Evolutionary conservation across 202 grass and related monocot genomes (phyloP).

Genomic region (Cymbopogon flexuosus): DNA sequence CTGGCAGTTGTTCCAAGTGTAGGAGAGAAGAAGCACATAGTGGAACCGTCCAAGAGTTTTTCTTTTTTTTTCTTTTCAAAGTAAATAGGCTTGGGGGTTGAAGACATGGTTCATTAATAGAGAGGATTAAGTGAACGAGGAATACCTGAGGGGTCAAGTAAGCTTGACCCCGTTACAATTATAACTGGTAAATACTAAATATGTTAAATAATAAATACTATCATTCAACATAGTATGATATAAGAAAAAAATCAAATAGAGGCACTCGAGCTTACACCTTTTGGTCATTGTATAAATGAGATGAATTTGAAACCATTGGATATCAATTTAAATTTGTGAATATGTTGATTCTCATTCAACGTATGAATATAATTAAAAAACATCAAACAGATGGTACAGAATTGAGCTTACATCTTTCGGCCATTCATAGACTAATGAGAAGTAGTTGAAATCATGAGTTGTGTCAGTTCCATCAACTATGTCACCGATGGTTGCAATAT

Average conservation of each 20-base stretch:
- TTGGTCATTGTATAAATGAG: not conserved
- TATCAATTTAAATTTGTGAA: not conserved
- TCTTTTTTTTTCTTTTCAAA: not conserved
- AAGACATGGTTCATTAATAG: not conserved
- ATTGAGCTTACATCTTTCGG: slow-evolving; percentile 89
- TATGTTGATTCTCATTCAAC: slow-evolving; percentile 1
- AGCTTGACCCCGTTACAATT: not conserved
- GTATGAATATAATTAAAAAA: slow-evolving; percentile 13
- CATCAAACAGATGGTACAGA: not conserved
- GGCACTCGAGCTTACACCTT: not conserved
- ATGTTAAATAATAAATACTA: not conserved
- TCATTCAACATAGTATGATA: not conserved
- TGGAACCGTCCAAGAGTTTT: not conserved
- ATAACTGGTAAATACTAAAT: not conserved
- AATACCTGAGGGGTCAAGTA: not conserved
- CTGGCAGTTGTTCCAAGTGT: not conserved
- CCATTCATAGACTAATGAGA: slow-evolving; percentile 86
- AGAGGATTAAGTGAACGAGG: not conserved
- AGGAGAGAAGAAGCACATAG: not conserved
- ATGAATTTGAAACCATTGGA: not conserved
- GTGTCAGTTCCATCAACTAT: slow-evolving; percentile 97
- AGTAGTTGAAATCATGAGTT: slow-evolving; percentile 99
- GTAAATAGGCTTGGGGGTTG: not conserved
- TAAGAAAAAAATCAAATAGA: not conserved
- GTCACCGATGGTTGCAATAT: slow-evolving; percentile 88